Evolutionary conservation across 2,329 filamentous ascomycete genomes (phyloP), one percentile per base, ranked within the genome.

Genomic region (Colletotrichum incanum): DNA sequence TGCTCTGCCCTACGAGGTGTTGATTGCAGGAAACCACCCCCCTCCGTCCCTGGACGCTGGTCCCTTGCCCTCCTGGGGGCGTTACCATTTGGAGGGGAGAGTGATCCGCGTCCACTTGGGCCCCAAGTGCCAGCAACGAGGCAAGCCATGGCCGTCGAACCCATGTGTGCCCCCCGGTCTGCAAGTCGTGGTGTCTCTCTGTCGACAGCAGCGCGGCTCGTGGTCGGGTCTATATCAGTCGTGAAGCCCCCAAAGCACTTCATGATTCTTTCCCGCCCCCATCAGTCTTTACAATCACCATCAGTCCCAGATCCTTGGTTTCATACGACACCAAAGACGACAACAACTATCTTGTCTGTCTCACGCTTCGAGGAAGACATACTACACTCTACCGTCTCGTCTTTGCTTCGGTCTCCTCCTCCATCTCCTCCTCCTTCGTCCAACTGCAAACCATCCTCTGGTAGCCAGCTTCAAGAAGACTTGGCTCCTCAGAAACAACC

Each of bases 141-240:
- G 63, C 58, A 63, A 60, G 60, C 49, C 60, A 41, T 55, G 56
- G 49, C 61, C 56, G 63, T 67, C 64, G 34, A 56, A 71, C 66
- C 60, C 70, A 69, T 69, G 56, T 66, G 66, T 14, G 5, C 11
- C 49, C 67, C 41, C 70, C 47, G 9, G 70, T 47, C 70, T 60
- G 23, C 55, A 49, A 56, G 56, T 61, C 41, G 60, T 70, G 70
- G 58, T 66, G 52, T 72, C 31, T 69, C 55, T 65, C 47, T 65
- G 55, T 72, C 54, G 60, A 71, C 52, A 55, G 49, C 31, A 71
- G 60, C 45, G 67, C 50, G 50, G 72, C 69, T 73, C 69, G 50
- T 47, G 50, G 64, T 49, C 60, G 60, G 34, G 68, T 74, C 72
- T 74, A 74, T 74, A 74, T 74, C 64, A 74, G 72, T 74, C 67